Evolutionary conservation across 257 asterid genomes (phyloP).

Genomic region (Buddleja alternifolia): DNA sequence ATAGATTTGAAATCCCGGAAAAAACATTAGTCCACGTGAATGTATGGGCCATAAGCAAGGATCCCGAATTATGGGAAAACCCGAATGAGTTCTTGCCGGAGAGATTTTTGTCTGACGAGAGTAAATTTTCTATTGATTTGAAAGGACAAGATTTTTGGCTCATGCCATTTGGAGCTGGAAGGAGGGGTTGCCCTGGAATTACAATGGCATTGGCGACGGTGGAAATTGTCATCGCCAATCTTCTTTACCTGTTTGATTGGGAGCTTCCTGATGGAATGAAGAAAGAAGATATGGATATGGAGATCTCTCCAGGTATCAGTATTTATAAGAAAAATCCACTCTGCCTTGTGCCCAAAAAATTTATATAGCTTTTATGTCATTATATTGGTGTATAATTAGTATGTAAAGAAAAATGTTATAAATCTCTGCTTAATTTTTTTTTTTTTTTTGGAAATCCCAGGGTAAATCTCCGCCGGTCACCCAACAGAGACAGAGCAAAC

Average conservation of each 20-base stretch:
- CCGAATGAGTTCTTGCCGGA: conserved; percentile 28
- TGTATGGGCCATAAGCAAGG: conserved; percentile 31
- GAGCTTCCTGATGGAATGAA: conserved; percentile 26
- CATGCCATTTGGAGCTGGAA: conserved; percentile 40
- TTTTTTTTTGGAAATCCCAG: no score
- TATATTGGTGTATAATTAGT: no score
- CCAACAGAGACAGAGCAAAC: no score
- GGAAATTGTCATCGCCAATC: conserved; percentile 32
- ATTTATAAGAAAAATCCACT: conserved; percentile 32
- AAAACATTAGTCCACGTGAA: conserved; percentile 25
- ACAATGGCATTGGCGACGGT: conserved; percentile 25
- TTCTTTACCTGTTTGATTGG: conserved; percentile 36
- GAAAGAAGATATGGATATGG: conserved; percentile 29
- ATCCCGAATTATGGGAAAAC: conserved; percentile 28
- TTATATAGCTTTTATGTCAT: not conserved
- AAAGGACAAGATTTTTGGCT: conserved; percentile 20
- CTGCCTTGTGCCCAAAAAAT: conserved; percentile 26
- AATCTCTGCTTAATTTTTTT: no score
- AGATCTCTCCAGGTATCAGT: conserved; percentile 19
- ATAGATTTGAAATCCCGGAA: conserved; percentile 20
- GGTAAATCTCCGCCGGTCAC: no score
- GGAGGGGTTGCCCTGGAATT: conserved; percentile 40
- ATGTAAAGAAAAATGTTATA: no score
- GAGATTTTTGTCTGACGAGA: conserved; percentile 15
- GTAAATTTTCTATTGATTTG: not conserved